phyloP scores from a whole-genome alignment of 345 rosid genomes.

The Lepidium aucheri region DNA sequence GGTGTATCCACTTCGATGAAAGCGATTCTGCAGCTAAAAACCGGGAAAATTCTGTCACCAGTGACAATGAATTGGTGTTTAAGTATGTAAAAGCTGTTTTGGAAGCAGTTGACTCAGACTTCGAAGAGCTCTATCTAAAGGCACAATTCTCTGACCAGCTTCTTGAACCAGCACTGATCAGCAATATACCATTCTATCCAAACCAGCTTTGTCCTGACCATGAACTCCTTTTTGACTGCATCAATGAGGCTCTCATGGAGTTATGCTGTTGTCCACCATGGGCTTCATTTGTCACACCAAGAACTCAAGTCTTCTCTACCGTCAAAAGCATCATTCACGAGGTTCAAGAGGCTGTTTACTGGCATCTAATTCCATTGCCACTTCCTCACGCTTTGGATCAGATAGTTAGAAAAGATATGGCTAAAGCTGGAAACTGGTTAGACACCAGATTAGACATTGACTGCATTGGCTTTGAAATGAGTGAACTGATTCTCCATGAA shows the following conservation, averaged over 20 bases:
- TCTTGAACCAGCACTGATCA: slow-evolving; percentile 51
- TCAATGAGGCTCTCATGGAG: slow-evolving; percentile 73
- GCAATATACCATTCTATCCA: slow-evolving; percentile 49
- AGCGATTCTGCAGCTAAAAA: slow-evolving; percentile 13
- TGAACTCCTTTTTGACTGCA: slow-evolving; percentile 69
- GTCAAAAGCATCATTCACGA: slow-evolving; percentile 40
- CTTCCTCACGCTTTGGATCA: slow-evolving; percentile 68
- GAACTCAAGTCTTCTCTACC: slow-evolving; percentile 41
- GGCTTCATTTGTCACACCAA: slow-evolving; percentile 42
- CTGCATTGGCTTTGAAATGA: slow-evolving; percentile 40
- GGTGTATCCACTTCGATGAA: slow-evolving; percentile 66
- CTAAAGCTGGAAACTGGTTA: slow-evolving; percentile 69
- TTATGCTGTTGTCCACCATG: slow-evolving; percentile 52
- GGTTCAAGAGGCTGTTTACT: slow-evolving; percentile 58
- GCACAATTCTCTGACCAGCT: slow-evolving; percentile 60
- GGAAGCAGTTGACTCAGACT: slow-evolving; percentile 42
- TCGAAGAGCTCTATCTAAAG: slow-evolving; percentile 64
- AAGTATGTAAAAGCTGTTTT: slow-evolving; percentile 51
- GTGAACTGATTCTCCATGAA: slow-evolving; percentile 57
- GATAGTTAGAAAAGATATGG: slow-evolving; percentile 72
- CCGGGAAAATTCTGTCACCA: slow-evolving; percentile 24
- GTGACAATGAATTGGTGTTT: slow-evolving; percentile 40
- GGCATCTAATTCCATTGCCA: slow-evolving; percentile 65
- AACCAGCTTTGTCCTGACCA: slow-evolving; percentile 49
- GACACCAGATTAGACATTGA: slow-evolving; percentile 49